These are phyloP conservation scores for Moesziomyces globuligerus DNA, from an alignment of 1,284 basidiomycete genomes.

Conservation along the genomic window DNA sequence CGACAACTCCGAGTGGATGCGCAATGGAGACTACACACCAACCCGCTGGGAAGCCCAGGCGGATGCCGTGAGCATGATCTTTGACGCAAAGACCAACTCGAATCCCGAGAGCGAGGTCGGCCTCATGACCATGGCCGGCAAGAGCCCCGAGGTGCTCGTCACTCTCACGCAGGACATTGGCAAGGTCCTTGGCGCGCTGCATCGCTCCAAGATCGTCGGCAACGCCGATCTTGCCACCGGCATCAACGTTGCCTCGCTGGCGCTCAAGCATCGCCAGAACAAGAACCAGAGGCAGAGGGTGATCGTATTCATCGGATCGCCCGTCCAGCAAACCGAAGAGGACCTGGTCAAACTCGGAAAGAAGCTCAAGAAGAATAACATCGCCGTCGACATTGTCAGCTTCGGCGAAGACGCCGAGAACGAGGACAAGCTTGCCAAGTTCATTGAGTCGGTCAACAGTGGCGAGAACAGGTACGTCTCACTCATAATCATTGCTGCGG, in stretches of 20 bases:
- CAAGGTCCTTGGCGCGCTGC: conserved; percentile 84
- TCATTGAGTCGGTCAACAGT: conserved; percentile 81
- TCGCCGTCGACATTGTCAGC: conserved; percentile 88
- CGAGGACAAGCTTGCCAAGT: conserved; percentile 75
- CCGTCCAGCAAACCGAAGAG: conserved; percentile 68
- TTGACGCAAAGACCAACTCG: conserved; percentile 86
- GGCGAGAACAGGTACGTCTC: conserved; percentile 84
- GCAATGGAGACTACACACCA: conserved; percentile 91
- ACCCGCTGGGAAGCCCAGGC: conserved; percentile 84
- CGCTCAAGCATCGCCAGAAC: conserved; percentile 97
- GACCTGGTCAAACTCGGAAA: conserved; percentile 81
- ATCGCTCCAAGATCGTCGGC: conserved; percentile 80
- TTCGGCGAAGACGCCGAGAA: conserved; percentile 74
- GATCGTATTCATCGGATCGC: conserved; percentile 91
- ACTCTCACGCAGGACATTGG: conserved; percentile 95
- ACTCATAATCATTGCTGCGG: too few relatives aligned
- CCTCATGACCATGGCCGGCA: conserved; percentile 92
- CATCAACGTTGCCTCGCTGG: conserved; percentile 86
- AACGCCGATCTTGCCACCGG: conserved; percentile 85
- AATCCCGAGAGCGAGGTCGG: conserved; percentile 98
- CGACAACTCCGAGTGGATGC: conserved; percentile 68
- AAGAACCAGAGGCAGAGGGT: conserved; percentile 97
- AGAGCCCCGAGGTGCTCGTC: conserved; percentile 84
- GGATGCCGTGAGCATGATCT: conserved; percentile 89
- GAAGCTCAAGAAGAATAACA: conserved; percentile 99